Percentiles rank a stretch among this genome's conserved stretches.
phyloP scores from a whole-genome alignment of 2,329 filamentous ascomycete species.

The Rhynchosporium secalis region DNA sequence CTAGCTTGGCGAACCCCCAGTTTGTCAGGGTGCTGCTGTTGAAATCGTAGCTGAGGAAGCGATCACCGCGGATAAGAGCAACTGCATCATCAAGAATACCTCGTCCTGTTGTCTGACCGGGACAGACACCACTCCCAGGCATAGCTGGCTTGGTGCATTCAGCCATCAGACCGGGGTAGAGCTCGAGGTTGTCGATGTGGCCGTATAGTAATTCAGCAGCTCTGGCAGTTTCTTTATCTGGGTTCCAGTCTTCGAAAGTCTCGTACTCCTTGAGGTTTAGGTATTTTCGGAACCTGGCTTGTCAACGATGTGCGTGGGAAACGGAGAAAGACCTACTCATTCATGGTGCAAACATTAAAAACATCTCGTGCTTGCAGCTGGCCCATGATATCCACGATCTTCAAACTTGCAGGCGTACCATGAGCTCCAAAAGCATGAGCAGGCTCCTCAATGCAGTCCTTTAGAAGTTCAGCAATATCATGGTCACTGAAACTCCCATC shows the following conservation, averaged over 20 bases:
- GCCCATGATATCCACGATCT: constrained; percentile 50
- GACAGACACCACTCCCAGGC: constrained; percentile 48
- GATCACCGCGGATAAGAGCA: constrained; percentile 47
- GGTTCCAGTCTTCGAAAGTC: constrained; percentile 53
- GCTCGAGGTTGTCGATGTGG: constrained; percentile 53
- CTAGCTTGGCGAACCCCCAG: constrained; percentile 51
- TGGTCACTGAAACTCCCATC: constrained; percentile 47
- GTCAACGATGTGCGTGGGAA: constrained; percentile 1
- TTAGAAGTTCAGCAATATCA: constrained; percentile 48
- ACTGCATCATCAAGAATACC: constrained; percentile 52
- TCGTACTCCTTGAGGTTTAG: constrained; percentile 52
- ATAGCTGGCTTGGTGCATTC: constrained; percentile 56
- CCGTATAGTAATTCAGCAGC: constrained; percentile 49
- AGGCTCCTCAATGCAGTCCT: constrained; percentile 49
- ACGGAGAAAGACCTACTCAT: constrained; percentile 43
- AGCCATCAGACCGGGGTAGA: constrained; percentile 58
- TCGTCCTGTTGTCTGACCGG: constrained; percentile 46
- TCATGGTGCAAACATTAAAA: constrained; percentile 54
- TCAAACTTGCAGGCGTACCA: constrained; percentile 48
- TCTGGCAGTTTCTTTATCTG: constrained; percentile 49
- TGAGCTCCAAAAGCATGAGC: constrained; percentile 54
- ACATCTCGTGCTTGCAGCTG: constrained; percentile 47
- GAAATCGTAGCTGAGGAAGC: constrained; percentile 50
- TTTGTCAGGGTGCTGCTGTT: constrained; percentile 50
- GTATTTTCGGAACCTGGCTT: constrained; percentile 49